A percentile compares a stretch with the other conserved stretches of the same genome.
Conservation (phyloP, 2,329 filamentous ascomycete genomes). For the Sclerotinia nivalis region DNA sequence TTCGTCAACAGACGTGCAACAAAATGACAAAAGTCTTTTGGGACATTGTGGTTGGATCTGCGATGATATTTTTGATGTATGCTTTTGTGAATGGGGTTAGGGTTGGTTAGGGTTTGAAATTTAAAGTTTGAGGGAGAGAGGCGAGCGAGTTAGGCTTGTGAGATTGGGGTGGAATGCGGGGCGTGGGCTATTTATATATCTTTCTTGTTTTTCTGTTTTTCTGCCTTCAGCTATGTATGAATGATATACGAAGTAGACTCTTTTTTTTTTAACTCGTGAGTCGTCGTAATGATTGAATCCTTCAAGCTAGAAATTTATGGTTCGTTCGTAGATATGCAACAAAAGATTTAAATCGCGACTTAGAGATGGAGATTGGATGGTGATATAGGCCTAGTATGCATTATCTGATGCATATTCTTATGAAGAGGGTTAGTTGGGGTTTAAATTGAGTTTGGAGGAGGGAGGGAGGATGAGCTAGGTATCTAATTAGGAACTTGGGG, state of each 20-base stretch:
- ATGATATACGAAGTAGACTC: too few relatives aligned
- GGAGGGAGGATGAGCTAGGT: neutral
- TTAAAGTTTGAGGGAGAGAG: too few relatives aligned
- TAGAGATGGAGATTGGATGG: neutral
- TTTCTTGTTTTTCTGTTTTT: too few relatives aligned
- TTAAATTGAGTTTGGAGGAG: neutral
- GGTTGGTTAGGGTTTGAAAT: neutral
- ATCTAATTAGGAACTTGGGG: neutral
- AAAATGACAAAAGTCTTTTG: neutral
- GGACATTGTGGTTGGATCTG: too few relatives aligned
- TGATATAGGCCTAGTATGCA: neutral
- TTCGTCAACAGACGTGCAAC: conserved; percentile 13
- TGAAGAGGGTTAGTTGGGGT: neutral
- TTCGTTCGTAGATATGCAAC: conserved; percentile 8
- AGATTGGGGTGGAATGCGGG: too few relatives aligned
- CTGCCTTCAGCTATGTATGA: too few relatives aligned
- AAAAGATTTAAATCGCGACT: neutral
- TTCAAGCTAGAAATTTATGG: neutral
- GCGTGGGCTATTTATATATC: too few relatives aligned
- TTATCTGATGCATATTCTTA: too few relatives aligned
- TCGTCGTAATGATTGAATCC: neutral
- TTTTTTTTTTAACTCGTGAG: too few relatives aligned
- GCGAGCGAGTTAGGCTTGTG: too few relatives aligned
- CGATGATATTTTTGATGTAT: too few relatives aligned
- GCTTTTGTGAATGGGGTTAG: neutral